A percentile compares a stretch with the other conserved stretches of the same genome.
Evolutionary conservation across 495 filamentous ascomycete species (phyloP).

Genomic region (Penicillium riverlandense): DNA sequence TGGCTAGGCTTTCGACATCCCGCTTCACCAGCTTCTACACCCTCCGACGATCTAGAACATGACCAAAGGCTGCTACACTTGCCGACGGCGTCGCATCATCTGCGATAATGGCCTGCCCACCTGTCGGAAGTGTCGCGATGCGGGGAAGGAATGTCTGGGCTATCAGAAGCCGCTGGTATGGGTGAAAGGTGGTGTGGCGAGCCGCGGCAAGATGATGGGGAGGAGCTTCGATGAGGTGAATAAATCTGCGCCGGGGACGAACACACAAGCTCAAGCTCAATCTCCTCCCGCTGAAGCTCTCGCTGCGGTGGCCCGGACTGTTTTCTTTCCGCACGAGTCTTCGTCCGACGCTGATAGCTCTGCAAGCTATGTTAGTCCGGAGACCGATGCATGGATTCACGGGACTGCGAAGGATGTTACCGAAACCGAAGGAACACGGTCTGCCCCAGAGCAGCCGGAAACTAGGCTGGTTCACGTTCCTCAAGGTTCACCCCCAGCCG

Average conservation of each 20-base stretch:
- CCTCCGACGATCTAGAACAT: constrained; percentile 17
- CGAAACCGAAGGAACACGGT: not conserved
- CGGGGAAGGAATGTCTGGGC: constrained; percentile 53
- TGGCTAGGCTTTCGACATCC: constrained; percentile 11
- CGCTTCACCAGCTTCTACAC: constrained; percentile 6
- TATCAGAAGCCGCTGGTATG: constrained; percentile 51
- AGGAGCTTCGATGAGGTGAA: constrained; percentile 36
- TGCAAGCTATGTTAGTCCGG: constrained; percentile 10
- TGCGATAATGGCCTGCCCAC: constrained; percentile 58
- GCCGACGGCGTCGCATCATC: constrained; percentile 42
- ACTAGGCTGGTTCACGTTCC: constrained; percentile 8
- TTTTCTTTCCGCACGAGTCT: constrained; percentile 9
- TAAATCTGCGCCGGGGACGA: constrained; percentile 4
- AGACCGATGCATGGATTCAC: constrained; percentile 10
- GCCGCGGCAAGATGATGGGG: constrained; percentile 46
- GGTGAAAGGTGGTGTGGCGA: constrained; percentile 45
- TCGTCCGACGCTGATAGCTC: constrained; percentile 14
- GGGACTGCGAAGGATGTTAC: constrained; percentile 1
- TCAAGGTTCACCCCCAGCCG: not conserved
- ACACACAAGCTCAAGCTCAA: not conserved
- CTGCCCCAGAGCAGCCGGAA: constrained; percentile 2
- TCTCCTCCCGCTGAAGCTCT: not conserved
- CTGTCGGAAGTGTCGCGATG: constrained; percentile 57
- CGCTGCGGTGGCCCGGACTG: not conserved
- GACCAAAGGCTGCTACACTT: constrained; percentile 45